Evolutionary conservation across 192 early-diverging fungal species (phyloP), one percentile per base, ranked within the genome.

Genomic region (Physocladia obscura): DNA sequence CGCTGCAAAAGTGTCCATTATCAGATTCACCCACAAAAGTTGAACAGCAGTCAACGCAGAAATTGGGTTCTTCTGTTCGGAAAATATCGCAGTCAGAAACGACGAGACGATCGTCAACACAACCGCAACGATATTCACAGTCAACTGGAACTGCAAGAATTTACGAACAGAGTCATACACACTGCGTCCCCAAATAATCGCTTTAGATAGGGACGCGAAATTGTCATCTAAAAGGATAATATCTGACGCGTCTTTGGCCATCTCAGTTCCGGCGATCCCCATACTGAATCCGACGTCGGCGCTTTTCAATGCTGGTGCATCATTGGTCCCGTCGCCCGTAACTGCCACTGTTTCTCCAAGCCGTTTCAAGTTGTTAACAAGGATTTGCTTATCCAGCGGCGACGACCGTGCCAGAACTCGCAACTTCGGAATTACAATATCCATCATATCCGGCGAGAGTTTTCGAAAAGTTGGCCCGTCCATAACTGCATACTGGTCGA

Each of bases 161-260:
- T 98, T 99, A 58, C 94, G 93, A 50, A 99, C 94, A 0, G 94
- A 81, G 76, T 99, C 98, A 74, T 95, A 97, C 29, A 99, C 96
- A 37, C 31, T 34, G 22, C 96, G 86, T 29, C 98, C 98, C 98
- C 98, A 99, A 76, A 98, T 85, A 50, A 95, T 91, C 37, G 98
- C 96, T 61, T 95, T 96, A 70, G 97, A 93, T 62, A 99, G 92
- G 55, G 92, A 94, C 2, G 91, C 89, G 78, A 99, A 99, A 77
- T 99, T 98, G 79, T 99, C 98, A 70, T 99, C 97, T 85, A 99
- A 91, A 55, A 98, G 77, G 57, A 98, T 91, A 72, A 99, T 98
- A 30, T 90, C 87, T n/a, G 94, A 96, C 0, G 98, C 98, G 77
- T 99, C 98, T 79, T 99, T 99, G 49, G 98, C 98, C 19, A 99